Evolutionary conservation across 331 rosid species (phyloP).

Genomic region (Quercus lobata): DNA sequence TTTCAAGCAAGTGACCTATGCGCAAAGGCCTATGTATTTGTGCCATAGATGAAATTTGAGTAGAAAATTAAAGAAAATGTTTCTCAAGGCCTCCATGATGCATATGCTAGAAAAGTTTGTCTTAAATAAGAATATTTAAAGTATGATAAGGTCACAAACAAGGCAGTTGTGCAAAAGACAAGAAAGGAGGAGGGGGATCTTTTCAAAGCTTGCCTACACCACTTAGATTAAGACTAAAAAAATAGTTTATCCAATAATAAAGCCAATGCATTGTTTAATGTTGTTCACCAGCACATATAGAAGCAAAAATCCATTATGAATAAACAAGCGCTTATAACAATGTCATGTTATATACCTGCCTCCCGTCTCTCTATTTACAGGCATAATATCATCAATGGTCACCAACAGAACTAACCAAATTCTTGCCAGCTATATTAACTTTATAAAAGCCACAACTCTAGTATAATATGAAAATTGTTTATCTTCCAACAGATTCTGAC

Average conservation of each 20-base stretch:
- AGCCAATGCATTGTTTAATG: neutral
- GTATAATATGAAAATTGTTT: no score
- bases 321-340: neutral
- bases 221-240: neutral
- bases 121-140: neutral
- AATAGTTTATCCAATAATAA: neutral
- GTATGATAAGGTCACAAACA: neutral
- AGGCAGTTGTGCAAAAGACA: neutral
- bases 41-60: neutral
- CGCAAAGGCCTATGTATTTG: neutral
- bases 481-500: no score
- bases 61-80: neutral
- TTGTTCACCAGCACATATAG: neutral
- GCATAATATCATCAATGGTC: no score
- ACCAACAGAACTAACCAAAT: no score
- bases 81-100: neutral
- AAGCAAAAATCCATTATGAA: neutral
- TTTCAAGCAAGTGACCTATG: neutral
- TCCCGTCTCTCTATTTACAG: no score
- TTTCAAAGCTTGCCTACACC: neutral
- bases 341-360: no score
- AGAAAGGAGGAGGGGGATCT: neutral
- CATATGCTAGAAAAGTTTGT: neutral
- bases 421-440: no score
- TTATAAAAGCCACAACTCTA: no score